phyloP scores from a whole-genome alignment of 176 grass and related monocot species.

The Ensete glaucum region DNA sequence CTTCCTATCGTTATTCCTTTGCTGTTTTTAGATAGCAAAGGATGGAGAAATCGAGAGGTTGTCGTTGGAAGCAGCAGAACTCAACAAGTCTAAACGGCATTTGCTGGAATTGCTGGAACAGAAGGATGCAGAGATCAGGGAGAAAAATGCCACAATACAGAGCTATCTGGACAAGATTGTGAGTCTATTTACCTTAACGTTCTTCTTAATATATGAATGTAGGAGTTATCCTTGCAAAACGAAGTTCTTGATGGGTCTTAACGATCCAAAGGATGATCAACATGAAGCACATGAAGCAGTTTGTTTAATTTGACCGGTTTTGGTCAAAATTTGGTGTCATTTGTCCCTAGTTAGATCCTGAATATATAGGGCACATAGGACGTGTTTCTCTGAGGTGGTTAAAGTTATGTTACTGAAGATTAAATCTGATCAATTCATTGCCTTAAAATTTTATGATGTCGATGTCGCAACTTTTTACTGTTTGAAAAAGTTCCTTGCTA shows the following conservation, averaged over 20 bases:
- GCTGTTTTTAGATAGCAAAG: conserved; percentile 50
- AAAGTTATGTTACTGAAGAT: too few relatives aligned
- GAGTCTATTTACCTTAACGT: conserved; percentile 8
- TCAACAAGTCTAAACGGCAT: conserved; percentile 69
- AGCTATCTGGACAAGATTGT: conserved; percentile 92
- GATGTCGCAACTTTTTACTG: too few relatives aligned
- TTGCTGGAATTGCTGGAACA: conserved; percentile 76
- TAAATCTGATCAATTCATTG: too few relatives aligned
- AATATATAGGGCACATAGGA: too few relatives aligned
- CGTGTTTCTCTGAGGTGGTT: too few relatives aligned
- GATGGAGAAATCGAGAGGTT: conserved; percentile 72
- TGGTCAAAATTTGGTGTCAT: not conserved
- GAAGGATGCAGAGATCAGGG: conserved; percentile 65
- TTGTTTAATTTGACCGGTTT: not conserved
- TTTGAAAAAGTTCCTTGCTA: too few relatives aligned
- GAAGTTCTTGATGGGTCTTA: too few relatives aligned
- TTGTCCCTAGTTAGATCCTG: not conserved
- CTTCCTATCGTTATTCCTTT: not conserved
- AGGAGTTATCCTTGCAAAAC: not conserved
- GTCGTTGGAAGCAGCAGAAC: conserved; percentile 46
- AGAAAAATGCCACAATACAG: conserved; percentile 71
- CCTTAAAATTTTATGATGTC: too few relatives aligned
- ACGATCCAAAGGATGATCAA: not conserved
- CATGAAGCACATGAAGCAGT: not conserved
- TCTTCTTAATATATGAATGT: not conserved